Conservation (phyloP, 2,329 filamentous ascomycete species). For the Aspergillus hiratsukae region DNA sequence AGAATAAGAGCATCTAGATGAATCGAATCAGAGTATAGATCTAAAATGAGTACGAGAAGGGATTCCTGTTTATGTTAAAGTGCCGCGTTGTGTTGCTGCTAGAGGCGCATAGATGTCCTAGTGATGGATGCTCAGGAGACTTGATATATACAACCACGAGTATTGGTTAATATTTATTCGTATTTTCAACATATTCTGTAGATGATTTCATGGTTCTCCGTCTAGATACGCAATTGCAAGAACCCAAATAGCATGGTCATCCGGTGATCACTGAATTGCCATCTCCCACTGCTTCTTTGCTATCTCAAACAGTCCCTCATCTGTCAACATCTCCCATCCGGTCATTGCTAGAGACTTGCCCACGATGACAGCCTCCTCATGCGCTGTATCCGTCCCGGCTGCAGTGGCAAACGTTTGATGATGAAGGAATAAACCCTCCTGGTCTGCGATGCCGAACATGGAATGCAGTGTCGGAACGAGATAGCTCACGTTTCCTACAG, state of each 20-base stretch:
- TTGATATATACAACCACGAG: too few species aligned
- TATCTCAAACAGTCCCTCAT: slow-evolving; percentile 20
- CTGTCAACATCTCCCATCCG: slow-evolving; percentile 30
- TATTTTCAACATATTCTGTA: too few species aligned
- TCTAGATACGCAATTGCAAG: too few species aligned
- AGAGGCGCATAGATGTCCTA: too few species aligned
- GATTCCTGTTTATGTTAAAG: too few species aligned
- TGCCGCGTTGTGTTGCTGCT: too few species aligned
- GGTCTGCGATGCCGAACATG: slow-evolving; percentile 43
- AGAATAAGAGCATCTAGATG: too few species aligned
- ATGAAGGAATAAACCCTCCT: slow-evolving; percentile 33
- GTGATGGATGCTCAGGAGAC: too few species aligned
- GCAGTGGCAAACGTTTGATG: slow-evolving; percentile 42
- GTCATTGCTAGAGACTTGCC: slow-evolving; percentile 45
- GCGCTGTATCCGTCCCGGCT: slow-evolving; percentile 41
- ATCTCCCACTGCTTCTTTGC: slow-evolving; percentile 24
- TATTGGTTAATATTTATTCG: too few species aligned
- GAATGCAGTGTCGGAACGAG: slow-evolving; percentile 47
- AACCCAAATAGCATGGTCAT: background rate
- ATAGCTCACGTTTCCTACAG: slow-evolving; percentile 47
- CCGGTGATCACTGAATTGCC: slow-evolving; percentile 14
- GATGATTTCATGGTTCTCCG: too few species aligned
- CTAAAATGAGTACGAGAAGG: too few species aligned
- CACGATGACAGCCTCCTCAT: slow-evolving; percentile 40
- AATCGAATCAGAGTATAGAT: too few species aligned